Base-by-base conservation (phyloP, 768 basidiomycete species). In the Cystofilobasidium ferigula region DNA sequence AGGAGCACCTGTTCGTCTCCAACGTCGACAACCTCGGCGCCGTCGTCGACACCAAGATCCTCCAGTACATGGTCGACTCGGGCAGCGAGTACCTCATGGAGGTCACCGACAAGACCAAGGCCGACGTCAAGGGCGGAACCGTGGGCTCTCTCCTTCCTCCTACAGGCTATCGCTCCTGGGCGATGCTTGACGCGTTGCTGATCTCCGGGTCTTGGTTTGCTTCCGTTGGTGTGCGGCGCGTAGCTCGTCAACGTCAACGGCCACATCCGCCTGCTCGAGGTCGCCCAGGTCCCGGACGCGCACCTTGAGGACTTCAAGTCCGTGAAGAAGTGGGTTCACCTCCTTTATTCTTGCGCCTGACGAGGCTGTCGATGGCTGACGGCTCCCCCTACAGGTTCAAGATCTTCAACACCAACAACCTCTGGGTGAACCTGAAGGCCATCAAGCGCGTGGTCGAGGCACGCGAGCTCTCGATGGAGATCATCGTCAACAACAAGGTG, bases 21-120 rank as follows among this genome's bases (percentile, higher is more conserved):
- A 97, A 97, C 82, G 91, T 91, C 56, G 93, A 63, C 43, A 68
- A 63, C 67, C 57, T 68, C 45, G 67, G 67, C 24, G 67, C 67
- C 36, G 67, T 68, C 35, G 67, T 68, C 54, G 67, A 68, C 61
- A 48, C 40, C 53, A 68, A 68, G 40, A 68, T 68, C 56, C 61
- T 68, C 28, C 54, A 78, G 71, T 85, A 91, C 75, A 91, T 94
- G 87, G 82, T 88, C 70, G 83, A 88, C 72, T 81, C 82, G 14
- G 78, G 84, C 69, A 83, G 87, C 34, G 91, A 94, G 76, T 92
- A 91, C 79, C 77, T 91, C 75, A 91, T 91, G 89, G 89, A 94
- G 77, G 87, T 94, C 69, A 95, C 92, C 14, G 89, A 93, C 80
- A 94, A 93, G 83, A 93, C 91, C 73, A 92, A 94, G 82, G 89